Base-by-base conservation (phyloP, 179 eudicot genomes). In the Beta macrorhiza region DNA sequence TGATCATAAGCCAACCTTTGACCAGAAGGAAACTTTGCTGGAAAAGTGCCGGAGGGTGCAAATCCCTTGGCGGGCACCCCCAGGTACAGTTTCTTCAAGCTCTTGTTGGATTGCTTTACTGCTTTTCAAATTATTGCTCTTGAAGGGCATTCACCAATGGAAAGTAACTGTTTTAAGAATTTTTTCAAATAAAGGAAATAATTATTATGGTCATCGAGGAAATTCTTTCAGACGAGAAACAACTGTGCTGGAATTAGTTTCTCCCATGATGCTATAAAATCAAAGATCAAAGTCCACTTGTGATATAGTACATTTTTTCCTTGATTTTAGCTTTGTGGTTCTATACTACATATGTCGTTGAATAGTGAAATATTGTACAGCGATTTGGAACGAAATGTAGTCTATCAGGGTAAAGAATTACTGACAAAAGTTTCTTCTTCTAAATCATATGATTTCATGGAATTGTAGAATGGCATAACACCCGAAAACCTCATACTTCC, bases 41-140 rank as follows among this genome's bases (percentile, higher is more conserved):
- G 94, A 91, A 63, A 93, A 86, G 84, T 88, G 86, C 83, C 89
- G 85, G 88, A 91, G 89, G 77, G 82, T 90, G 63, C 92, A 85
- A 86, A 87, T 96, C 77, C 90, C 89, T 44, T 96, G 99, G 99
- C 84, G 61, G 89, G 84, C 80, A 72, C 99, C 99, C 57, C 87
- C 96, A 96, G 99, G 99, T 96, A 96, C 78, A 87, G 77, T 84
- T 75, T 80, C 71, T 79, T 78, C 76, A 78, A 72, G 77, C 82
- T 67, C 75, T 78, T 72, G 79, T 75, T 81, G 83, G 82, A n/a
- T 73, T 17, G 62, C 65, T 84, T 81, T 61, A 61, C 64, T 80
- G 82, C 80, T 67, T 83, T 78, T 84, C 82, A 78, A 75, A 77
- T 78, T 56, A 61, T 84, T 78, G 78, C 53, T 85, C 52, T 72